Percentiles rank a stretch among this genome's conserved stretches.
Evolutionary conservation across 345 rosid species (phyloP).

Genomic region (Syzygium grande): DNA sequence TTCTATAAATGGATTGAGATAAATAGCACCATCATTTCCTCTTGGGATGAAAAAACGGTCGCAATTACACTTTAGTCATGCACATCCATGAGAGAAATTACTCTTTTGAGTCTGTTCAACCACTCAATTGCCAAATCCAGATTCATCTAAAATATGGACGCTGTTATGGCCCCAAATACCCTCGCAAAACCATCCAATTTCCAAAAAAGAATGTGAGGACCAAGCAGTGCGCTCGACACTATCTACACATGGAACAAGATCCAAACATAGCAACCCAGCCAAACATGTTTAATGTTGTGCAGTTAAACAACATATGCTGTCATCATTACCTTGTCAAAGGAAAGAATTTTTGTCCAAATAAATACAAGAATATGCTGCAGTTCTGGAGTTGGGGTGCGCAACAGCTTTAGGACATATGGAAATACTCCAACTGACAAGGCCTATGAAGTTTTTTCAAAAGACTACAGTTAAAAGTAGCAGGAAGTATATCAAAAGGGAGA

Average conservation of each 20-base stretch:
- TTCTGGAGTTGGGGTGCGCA: slow-evolving; percentile 87
- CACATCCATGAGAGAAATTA: neutral
- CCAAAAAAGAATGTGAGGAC: neutral
- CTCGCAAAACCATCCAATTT: neutral
- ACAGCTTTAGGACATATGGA: slow-evolving; percentile 90
- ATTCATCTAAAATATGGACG: neutral
- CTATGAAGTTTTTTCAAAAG: slow-evolving; percentile 20
- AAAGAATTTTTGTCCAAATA: slow-evolving; percentile 98
- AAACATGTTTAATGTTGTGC: neutral
- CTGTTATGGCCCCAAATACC: neutral
- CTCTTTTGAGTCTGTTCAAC: neutral
- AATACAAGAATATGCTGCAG: slow-evolving; percentile 95
- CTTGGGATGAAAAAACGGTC: neutral
- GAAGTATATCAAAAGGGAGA: neutral
- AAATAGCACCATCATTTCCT: neutral
- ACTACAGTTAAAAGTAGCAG: neutral
- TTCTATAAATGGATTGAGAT: neutral
- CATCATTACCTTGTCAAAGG: slow-evolving; percentile 82
- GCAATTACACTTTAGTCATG: neutral
- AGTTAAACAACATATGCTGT: neutral
- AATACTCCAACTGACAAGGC: slow-evolving; percentile 98
- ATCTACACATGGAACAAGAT: neutral
- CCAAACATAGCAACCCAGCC: neutral
- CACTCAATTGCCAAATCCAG: neutral
- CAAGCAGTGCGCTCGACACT: neutral